Evolutionary conservation across 805 yeast species (phyloP).

Genomic region (Ascoidea rubescens): DNA sequence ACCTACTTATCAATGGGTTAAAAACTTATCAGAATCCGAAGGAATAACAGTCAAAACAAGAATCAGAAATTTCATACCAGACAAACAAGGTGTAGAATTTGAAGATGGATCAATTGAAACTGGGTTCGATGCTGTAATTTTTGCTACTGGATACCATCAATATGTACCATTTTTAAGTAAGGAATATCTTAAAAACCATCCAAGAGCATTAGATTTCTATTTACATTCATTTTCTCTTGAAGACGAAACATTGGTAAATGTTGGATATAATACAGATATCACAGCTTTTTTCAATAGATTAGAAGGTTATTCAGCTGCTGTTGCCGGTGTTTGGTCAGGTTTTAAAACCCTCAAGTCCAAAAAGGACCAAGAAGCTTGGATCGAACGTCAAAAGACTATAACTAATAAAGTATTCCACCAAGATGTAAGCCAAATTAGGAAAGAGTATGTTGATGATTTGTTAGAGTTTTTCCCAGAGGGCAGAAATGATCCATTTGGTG

Average conservation of each 20-base stretch:
- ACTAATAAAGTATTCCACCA: conserved; percentile 8
- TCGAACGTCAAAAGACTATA: conserved; percentile 1
- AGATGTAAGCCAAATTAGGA: conserved; percentile 11
- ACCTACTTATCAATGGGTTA: conserved; percentile 10
- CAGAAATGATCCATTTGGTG: conserved; percentile 20
- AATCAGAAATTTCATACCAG: conserved; percentile 6
- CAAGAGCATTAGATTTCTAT: conserved; percentile 20
- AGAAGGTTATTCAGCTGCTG: conserved; percentile 38
- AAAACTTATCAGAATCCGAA: conserved; percentile 9
- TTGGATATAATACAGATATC: conserved; percentile 24
- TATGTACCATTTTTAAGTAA: conserved; percentile 24
- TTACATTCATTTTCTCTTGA: conserved; percentile 30
- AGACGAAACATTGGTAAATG: conserved; percentile 32
- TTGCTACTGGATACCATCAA: conserved; percentile 31
- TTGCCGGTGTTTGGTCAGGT: conserved; percentile 41
- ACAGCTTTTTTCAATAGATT: conserved; percentile 33
- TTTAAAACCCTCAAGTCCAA: conserved; percentile 22
- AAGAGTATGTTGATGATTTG: conserved; percentile 18
- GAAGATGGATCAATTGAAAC: conserved; percentile 14
- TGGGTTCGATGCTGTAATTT: conserved; percentile 23
- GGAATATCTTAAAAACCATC: conserved; percentile 11
- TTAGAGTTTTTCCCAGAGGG: conserved; percentile 16
- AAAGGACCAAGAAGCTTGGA: conserved; percentile 19
- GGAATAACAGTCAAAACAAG: conserved; percentile 10
- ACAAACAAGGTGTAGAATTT: conserved; percentile 9